A percentile compares a stretch with the other conserved stretches of the same genome.
These are phyloP conservation scores for Agaricus bisporus DNA, from an alignment of 768 basidiomycete genomes.

Conservation along the genomic window DNA sequence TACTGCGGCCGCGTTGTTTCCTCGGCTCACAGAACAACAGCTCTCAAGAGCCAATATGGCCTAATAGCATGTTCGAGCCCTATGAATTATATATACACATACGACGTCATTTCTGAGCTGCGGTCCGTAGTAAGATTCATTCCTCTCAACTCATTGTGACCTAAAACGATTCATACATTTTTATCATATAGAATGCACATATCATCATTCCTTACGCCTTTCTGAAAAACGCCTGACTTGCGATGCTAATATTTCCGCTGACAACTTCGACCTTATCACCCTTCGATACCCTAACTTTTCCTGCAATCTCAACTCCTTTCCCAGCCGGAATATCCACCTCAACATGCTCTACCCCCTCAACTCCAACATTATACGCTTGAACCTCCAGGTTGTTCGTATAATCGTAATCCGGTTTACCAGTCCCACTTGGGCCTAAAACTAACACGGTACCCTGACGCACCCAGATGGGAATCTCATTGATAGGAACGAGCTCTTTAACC, in stretches of 20 bases:
- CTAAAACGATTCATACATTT: too few species aligned
- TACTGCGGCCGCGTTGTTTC: too few species aligned
- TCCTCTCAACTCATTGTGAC: too few species aligned
- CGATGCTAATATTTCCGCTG: conserved; percentile 9
- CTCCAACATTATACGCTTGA: conserved; percentile 46
- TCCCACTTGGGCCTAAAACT: conserved; percentile 46
- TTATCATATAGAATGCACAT: too few species aligned
- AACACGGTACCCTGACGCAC: conserved; percentile 54
- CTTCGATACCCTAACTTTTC: conserved; percentile 28
- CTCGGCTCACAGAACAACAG: too few species aligned
- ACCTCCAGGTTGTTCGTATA: conserved; percentile 43
- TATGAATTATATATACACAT: too few species aligned
- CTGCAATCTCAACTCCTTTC: conserved; percentile 34
- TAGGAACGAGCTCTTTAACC: conserved; percentile 56
- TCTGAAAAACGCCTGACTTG: conserved; percentile 2
- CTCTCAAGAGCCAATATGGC: too few species aligned
- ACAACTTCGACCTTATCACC: conserved; percentile 10
- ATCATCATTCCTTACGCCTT: background rate
- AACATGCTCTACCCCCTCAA: conserved; percentile 30
- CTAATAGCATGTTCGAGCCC: too few species aligned
- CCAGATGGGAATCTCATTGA: conserved; percentile 64
- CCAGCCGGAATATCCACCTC: conserved; percentile 38
- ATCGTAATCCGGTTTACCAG: conserved; percentile 57
- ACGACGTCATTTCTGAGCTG: too few species aligned
- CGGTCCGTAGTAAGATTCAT: too few species aligned